A percentile compares a stretch with the other conserved stretches of the same genome.
Evolutionary conservation across 106 monocot species (phyloP).

Genomic region (Dendrobium officinale): DNA sequence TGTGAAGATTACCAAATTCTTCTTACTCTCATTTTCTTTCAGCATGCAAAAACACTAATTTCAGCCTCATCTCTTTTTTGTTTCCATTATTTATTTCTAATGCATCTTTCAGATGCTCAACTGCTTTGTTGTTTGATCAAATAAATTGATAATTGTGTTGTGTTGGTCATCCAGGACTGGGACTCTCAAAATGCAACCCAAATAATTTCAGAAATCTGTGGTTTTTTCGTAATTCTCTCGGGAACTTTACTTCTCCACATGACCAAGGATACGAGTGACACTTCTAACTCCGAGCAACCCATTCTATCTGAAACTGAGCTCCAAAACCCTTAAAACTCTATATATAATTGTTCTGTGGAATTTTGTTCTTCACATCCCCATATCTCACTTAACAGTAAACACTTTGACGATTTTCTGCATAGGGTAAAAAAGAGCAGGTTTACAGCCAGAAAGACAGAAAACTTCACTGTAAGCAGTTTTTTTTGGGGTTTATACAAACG

Average conservation of each 20-base stretch:
- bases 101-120: background rate
- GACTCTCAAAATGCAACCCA: conserved; percentile 15
- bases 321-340: background rate
- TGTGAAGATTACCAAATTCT: too few species aligned
- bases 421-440: too few species aligned
- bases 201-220: conserved; percentile 19
- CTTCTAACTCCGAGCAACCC: background rate
- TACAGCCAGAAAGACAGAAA: too few species aligned
- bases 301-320: background rate
- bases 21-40: too few species aligned
- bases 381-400: too few species aligned
- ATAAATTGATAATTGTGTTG: background rate
- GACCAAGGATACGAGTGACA: conserved; percentile 8
- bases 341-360: background rate
- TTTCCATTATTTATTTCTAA: background rate
- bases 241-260: conserved; percentile 22
- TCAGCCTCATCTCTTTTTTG: too few species aligned
- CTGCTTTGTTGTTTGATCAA: background rate
- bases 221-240: conserved; percentile 16
- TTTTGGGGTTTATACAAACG: too few species aligned
- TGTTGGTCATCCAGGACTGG: conserved; percentile 5
- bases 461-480: too few species aligned
- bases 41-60: too few species aligned
- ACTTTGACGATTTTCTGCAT: too few species aligned
- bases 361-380: background rate